Base-by-base conservation (phyloP, 441 rosid genomes). In the Omphalea diandra region DNA sequence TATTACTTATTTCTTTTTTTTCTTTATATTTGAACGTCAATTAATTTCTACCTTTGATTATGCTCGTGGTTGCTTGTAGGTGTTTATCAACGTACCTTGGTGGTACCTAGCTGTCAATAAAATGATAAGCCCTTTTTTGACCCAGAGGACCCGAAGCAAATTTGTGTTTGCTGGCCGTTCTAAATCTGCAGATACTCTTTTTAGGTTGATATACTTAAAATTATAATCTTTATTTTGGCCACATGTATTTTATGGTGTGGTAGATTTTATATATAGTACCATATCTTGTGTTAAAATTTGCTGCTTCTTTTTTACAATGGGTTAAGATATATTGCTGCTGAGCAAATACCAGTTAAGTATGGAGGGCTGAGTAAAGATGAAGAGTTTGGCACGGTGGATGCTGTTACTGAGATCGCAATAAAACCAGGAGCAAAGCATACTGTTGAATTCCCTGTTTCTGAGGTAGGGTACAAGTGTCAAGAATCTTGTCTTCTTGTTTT, bases 11-110 rank as follows among this genome's bases (percentile, higher is more conserved):
- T 17, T 46, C 4, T 2, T 46, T 14, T 1, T 41, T 41, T 41
- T 41, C 2, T 7, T 46, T 12, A 5, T 47, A 20, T 17, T 49
- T 3, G 5, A 49, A 49, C 11, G 6, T 49, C 10, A 9, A 49
- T 7, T 7, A 50, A 10, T 22, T 22, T 52, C 31, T 1, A 52
- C 5, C 31, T 52, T 52, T 43, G 49, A 4, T 14, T 43, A 8
- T 40, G 15, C 7, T 66, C 22, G 43, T 41, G 67, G 47, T n/a
- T 47, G 18, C 52, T 52, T 72, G 55, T 67, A 94, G 99, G 90
- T 92, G 73, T 92, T 94, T 77, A 80, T 94, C 82, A 92, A 94
- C 77, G 99, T 90, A 46, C 99, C 98, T n/a, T 94, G 99, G 98
- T 94, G 99, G 98, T 87, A 94, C 76, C 79, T 89, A 31, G 96